These are phyloP conservation scores for Tribonema minus DNA, from an alignment of 108 stramenopile genomes.

Conservation along the genomic window DNA sequence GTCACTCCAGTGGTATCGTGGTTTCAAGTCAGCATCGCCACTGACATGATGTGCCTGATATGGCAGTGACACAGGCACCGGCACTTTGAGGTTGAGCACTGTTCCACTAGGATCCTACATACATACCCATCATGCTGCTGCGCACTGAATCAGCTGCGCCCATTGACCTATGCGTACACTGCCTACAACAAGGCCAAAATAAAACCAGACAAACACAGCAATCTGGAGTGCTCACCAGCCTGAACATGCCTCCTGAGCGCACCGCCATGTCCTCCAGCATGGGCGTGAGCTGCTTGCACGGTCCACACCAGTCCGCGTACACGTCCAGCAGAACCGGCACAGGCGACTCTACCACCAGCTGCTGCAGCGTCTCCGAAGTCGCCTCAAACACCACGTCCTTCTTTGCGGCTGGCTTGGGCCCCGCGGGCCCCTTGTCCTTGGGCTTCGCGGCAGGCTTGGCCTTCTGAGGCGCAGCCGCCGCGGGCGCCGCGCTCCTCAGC, in stretches of 20 bases:
- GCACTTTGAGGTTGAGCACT: no score
- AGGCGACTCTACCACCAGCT: conserved; percentile 49
- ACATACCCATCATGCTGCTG: no score
- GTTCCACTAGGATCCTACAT: no score
- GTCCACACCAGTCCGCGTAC: conserved; percentile 56
- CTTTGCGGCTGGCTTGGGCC: conserved; percentile 30
- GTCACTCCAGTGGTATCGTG: no score
- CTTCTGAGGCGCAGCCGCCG: neutral
- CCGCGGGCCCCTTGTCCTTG: neutral
- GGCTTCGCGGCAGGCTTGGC: neutral
- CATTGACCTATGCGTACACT: no score
- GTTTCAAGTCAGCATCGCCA: no score
- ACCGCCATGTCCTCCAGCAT: conserved; percentile 51
- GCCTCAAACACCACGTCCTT: conserved; percentile 54
- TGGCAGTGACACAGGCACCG: no score
- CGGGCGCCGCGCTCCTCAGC: neutral
- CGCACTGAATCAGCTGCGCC: no score
- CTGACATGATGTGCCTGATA: no score
- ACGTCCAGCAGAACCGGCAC: conserved; percentile 53
- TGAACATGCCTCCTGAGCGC: conserved; percentile 44
- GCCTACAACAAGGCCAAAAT: no score
- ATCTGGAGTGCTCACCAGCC: conserved; percentile 36
- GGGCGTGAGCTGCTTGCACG: conserved; percentile 56
- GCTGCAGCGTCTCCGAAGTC: conserved; percentile 41
- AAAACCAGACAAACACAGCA: neutral